A percentile compares a stretch with the other conserved stretches of the same genome.
phyloP scores from a whole-genome alignment of 306 rosid species.

The Crataegus laevigata region DNA sequence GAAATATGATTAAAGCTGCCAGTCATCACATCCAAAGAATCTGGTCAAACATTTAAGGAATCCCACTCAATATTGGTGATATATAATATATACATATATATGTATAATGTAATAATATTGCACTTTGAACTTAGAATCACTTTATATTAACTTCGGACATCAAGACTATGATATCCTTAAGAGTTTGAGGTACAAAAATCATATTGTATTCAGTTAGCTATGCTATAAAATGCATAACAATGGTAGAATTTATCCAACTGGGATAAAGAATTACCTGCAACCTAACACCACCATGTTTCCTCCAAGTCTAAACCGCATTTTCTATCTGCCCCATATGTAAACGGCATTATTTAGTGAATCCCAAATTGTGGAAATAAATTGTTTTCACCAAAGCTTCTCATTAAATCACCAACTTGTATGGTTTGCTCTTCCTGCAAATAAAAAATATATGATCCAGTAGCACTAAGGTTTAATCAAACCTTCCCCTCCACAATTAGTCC shows the following conservation, averaged over 20 bases:
- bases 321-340: conserved; percentile 84
- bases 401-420: conserved; percentile 65
- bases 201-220: too few species aligned
- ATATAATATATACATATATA: too few species aligned
- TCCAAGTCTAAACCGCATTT: conserved; percentile 79
- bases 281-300: conserved; percentile 65
- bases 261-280: conserved; percentile 54
- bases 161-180: neutral
- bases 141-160: too few species aligned
- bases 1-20: too few species aligned
- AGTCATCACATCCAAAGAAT: too few species aligned
- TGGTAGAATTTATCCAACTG: neutral
- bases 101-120: too few species aligned
- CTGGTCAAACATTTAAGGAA: too few species aligned
- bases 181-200: neutral
- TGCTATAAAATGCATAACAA: neutral
- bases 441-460: conserved; percentile 4
- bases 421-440: conserved; percentile 70
- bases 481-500: neutral
- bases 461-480: too few species aligned
- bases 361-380: conserved; percentile 75
- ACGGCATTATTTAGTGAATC: conserved; percentile 69
- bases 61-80: too few species aligned
- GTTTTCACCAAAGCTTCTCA: conserved; percentile 70
- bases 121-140: too few species aligned